These are phyloP conservation scores for Pulchroboletus neoregius DNA, from an alignment of 1,284 basidiomycete species.

Conservation along the genomic window DNA sequence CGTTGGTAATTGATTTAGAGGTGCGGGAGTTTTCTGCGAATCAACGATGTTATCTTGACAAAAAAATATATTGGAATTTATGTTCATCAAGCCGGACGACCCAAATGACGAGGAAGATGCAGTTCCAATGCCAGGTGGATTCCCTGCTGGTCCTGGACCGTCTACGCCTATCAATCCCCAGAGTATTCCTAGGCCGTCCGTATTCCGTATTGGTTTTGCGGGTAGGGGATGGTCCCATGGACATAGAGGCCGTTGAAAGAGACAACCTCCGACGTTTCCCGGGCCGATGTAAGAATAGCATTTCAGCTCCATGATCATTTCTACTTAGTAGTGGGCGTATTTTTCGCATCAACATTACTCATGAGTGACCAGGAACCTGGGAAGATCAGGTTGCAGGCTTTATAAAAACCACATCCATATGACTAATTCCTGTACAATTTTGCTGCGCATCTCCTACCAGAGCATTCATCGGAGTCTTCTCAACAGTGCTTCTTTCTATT, in stretches of 20 bases:
- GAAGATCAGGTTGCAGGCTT: slow-evolving; percentile 7
- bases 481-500: neutral
- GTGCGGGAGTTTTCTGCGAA: slow-evolving; percentile 35
- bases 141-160: slow-evolving; percentile 19
- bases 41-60: slow-evolving; percentile 4
- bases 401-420: too few relatives aligned
- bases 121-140: slow-evolving; percentile 26
- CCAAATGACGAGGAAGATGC: slow-evolving; percentile 14
- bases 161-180: slow-evolving; percentile 7
- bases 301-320: neutral
- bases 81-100: slow-evolving; percentile 16
- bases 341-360: slow-evolving; percentile 17
- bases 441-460: too few relatives aligned
- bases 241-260: slow-evolving; percentile 15
- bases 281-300: slow-evolving; percentile 11
- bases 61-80: neutral
- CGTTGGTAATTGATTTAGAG: slow-evolving; percentile 77
- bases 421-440: too few relatives aligned
- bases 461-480: neutral
- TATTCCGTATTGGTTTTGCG: slow-evolving; percentile 33
- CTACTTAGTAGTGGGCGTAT: slow-evolving; percentile 1
- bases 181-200: slow-evolving; percentile 8
- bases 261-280: neutral
- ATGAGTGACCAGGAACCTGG: slow-evolving; percentile 11
- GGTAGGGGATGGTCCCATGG: slow-evolving; percentile 26